Evolutionary conservation across 2,329 filamentous ascomycete genomes (phyloP), one percentile per base, ranked within the genome.

Genomic region (Penicillium digitatum): DNA sequence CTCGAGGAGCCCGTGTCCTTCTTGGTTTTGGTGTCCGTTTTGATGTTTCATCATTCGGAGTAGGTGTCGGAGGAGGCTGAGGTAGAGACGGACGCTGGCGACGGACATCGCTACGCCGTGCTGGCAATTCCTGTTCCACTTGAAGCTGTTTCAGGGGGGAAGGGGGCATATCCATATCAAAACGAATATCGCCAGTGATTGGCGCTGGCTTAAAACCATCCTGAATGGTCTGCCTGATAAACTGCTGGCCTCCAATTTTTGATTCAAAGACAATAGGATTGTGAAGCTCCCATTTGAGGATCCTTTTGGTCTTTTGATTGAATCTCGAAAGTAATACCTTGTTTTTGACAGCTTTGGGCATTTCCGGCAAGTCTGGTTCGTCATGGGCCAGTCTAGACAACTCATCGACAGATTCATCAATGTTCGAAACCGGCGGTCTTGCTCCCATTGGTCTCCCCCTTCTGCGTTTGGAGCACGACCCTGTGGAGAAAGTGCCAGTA

Each of bases 401-500:
- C 9, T 60, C 55, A 32, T 51, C 39, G n/a, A 61, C 44, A 42
- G 66, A 67, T 22, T 64, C 49, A n/a, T 62, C 59, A n/a, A 68
- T 22, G 11, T 52, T 54, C 20, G 43, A 38, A 27, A 27, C 29
- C 20, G 18, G 47, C 52, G 48, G 62, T 35, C 40, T 32, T 43
- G 59, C 16, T 22, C 16, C 20, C 20, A 34, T 12, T 26, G 27
- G 31, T 46, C 48, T 31, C 55, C 35, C 31, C 59, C 55, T 55
- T 58, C 54, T n/a, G 65, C 46, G 24, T 61, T 29, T 48, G n/a
- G n/a, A 27, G 12, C 62, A 48, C 3, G 70, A 70, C n/a, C 74
- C 66, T 0, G 78, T 80, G 2, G 73, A 75, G 61, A 79, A 80
- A 0, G 78, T 80, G 4, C 78, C 77, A 31, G 64, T 76, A 3